Conservation (phyloP, 2,329 filamentous ascomycete genomes). For the Pestalotiopsis sp. region DNA sequence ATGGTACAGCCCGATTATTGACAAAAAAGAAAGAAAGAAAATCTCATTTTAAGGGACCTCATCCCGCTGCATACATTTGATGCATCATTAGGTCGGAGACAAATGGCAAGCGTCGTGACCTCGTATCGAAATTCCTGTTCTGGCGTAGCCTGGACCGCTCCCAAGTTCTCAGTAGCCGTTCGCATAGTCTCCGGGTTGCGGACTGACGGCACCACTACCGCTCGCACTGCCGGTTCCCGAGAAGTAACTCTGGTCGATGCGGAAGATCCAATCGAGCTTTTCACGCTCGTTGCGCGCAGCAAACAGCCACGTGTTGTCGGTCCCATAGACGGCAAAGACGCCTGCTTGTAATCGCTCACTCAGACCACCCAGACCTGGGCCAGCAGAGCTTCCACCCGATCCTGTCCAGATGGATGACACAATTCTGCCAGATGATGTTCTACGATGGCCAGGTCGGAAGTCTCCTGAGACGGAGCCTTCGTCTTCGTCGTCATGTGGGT, state of each 20-base stretch:
- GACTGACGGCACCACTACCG: slow-evolving; percentile 41
- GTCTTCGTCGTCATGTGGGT: slow-evolving; percentile 15
- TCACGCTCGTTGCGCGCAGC: slow-evolving; percentile 86
- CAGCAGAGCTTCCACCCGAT: slow-evolving; percentile 37
- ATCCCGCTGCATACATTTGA: not conserved
- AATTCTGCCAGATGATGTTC: slow-evolving; percentile 53
- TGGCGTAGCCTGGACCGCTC: not conserved
- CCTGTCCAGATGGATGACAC: slow-evolving; percentile 61
- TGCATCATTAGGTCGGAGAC: not conserved
- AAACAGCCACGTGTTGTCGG: slow-evolving; percentile 94
- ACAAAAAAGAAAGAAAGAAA: slow-evolving; percentile 8
- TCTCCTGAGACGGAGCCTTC: slow-evolving; percentile 27
- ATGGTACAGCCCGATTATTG: slow-evolving; percentile 10
- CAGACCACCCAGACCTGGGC: slow-evolving; percentile 52
- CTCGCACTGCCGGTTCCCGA: slow-evolving; percentile 46
- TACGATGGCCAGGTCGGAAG: slow-evolving; percentile 49
- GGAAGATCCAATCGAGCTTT: slow-evolving; percentile 96
- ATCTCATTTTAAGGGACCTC: not conserved
- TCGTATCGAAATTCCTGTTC: not conserved
- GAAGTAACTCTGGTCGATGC: slow-evolving; percentile 81
- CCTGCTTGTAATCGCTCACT: slow-evolving; percentile 65
- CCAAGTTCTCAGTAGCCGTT: slow-evolving; percentile 18
- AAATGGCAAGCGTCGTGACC: slow-evolving; percentile 4
- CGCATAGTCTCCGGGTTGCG: slow-evolving; percentile 28
- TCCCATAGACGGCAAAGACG: slow-evolving; percentile 93